Conservation (phyloP, 208 protist species). For the Trypanosoma conorhini region DNA sequence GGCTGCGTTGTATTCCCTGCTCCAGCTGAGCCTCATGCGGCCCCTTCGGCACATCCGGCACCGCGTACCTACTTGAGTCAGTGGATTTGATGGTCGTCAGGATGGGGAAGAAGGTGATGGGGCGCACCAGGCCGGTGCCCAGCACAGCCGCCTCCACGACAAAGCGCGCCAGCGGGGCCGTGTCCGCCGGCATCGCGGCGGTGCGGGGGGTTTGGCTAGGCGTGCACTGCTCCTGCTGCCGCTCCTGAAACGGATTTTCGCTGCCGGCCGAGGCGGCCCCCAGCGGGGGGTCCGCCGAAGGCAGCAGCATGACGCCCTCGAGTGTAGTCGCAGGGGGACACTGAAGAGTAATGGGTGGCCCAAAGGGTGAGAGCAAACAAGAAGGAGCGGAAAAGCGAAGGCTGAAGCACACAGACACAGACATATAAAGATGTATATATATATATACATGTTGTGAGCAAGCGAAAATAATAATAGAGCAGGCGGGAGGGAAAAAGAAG, state of each 20-base stretch:
- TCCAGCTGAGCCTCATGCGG: conserved; percentile 47
- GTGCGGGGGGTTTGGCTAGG: neutral
- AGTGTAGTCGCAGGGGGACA: neutral
- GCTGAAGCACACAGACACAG: neutral
- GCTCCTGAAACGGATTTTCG: conserved; percentile 31
- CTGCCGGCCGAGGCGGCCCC: neutral
- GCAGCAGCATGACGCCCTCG: neutral
- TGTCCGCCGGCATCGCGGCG: neutral
- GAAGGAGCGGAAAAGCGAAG: conserved; percentile 1
- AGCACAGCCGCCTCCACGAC: conserved; percentile 45
- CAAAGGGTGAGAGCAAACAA: neutral
- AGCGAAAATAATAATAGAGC: too few relatives aligned
- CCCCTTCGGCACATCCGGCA: conserved; percentile 47
- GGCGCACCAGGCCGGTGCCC: conserved; percentile 49
- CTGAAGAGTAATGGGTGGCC: neutral
- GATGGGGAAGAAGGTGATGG: conserved; percentile 82
- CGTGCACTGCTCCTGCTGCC: neutral
- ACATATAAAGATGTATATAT: too few relatives aligned
- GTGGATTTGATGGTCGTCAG: conserved; percentile 46
- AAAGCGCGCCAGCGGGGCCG: conserved; percentile 41
- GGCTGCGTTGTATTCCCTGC: conserved; percentile 45
- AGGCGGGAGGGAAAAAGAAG: neutral
- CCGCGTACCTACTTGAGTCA: conserved; percentile 38
- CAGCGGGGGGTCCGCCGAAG: neutral
- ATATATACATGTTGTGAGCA: too few relatives aligned